Conservation (phyloP, 768 basidiomycete genomes). For the Harrya chromipes region DNA sequence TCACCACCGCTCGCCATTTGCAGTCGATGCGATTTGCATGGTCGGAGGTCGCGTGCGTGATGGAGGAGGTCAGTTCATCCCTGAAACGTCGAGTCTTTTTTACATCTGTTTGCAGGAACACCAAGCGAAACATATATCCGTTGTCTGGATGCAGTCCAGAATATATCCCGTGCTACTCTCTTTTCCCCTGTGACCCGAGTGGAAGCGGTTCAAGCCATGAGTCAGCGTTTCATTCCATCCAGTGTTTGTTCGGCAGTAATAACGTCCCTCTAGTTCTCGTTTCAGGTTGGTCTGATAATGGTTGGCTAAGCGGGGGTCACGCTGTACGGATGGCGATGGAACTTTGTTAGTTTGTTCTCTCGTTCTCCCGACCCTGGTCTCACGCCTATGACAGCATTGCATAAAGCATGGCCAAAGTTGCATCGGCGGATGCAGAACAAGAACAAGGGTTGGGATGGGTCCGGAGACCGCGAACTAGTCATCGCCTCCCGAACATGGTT, state of each 20-base stretch:
- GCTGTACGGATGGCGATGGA: slow-evolving; percentile 98
- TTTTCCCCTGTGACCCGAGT: slow-evolving; percentile 82
- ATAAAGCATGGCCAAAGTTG: slow-evolving; percentile 87
- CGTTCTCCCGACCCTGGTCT: slow-evolving; percentile 1
- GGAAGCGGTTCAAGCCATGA: slow-evolving; percentile 93
- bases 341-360: slow-evolving; percentile 54
- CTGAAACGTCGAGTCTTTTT: neutral
- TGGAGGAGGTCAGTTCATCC: slow-evolving; percentile 64
- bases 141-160: slow-evolving; percentile 81
- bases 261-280: slow-evolving; percentile 60
- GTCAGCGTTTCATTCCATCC: slow-evolving; percentile 42
- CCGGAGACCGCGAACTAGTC: slow-evolving; percentile 75
- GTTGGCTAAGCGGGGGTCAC: slow-evolving; percentile 94
- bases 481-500: slow-evolving; percentile 89
- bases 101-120: slow-evolving; percentile 45
- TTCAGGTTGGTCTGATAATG: slow-evolving; percentile 93
- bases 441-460: slow-evolving; percentile 44
- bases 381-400: slow-evolving; percentile 56
- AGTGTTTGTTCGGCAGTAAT: slow-evolving; percentile 1
- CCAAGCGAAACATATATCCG: slow-evolving; percentile 70
- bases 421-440: slow-evolving; percentile 72
- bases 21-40: slow-evolving; percentile 91
- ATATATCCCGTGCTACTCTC: slow-evolving; percentile 79
- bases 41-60: slow-evolving; percentile 89
- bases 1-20: slow-evolving; percentile 89